These are phyloP conservation scores for Leccinellum rugosiceps DNA, from an alignment of 768 basidiomycete species.

Conservation along the genomic window DNA sequence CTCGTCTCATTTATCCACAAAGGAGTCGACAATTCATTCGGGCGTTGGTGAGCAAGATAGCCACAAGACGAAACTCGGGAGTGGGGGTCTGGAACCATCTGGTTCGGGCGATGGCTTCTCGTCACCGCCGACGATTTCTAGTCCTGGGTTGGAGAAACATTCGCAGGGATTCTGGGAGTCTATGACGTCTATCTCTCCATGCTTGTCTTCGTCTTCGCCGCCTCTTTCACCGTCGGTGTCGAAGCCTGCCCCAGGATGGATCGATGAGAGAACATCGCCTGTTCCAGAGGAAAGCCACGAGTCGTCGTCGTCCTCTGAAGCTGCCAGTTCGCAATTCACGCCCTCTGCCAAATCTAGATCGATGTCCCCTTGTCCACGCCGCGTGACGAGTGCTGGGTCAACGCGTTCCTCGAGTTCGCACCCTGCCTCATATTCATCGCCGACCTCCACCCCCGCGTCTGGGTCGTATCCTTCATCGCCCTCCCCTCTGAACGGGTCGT, in stretches of 20 bases:
- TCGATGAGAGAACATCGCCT: neutral
- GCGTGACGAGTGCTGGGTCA: constrained; percentile 2
- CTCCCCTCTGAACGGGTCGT: neutral
- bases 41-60: neutral
- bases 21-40: neutral
- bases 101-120: constrained; percentile 6
- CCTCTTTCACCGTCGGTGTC: constrained; percentile 15
- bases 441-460: constrained; percentile 8
- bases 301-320: neutral
- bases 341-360: constrained; percentile 14
- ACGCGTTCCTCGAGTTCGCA: constrained; percentile 11
- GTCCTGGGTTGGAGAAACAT: constrained; percentile 19
- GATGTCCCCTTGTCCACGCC: constrained; percentile 12
- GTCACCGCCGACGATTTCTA: constrained; percentile 7
- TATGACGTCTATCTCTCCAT: constrained; percentile 14
- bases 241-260: constrained; percentile 1
- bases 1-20: neutral
- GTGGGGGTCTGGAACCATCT: neutral
- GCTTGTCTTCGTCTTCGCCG: constrained; percentile 15
- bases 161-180: constrained; percentile 30
- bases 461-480: constrained; percentile 9
- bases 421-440: constrained; percentile 5
- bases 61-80: neutral
- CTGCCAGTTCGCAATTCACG: neutral
- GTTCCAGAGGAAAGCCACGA: neutral